Evolutionary conservation across 306 rosid genomes (phyloP), one percentile per base, ranked within the genome.

Genomic region (cucumber (Cucumis sativus)): DNA sequence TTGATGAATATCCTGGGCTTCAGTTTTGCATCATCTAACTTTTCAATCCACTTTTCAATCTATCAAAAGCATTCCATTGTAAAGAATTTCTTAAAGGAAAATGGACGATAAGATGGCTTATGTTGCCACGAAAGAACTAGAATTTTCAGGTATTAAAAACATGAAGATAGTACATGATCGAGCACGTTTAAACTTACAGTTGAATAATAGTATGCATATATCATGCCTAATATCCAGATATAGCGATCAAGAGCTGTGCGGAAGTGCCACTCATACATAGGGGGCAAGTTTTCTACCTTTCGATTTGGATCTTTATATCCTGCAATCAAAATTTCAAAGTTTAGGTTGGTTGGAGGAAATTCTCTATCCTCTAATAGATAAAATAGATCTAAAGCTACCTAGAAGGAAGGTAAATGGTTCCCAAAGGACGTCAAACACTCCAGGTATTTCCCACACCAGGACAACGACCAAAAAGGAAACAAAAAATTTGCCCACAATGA

Each of bases 181-280:
- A 72, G 62, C 83, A 37, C 9, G 77, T 60, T 59, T 4, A 17
- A 35, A 18, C 97, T 79, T 85, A 95, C 99, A 45, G 96, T 89
- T 80, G 99, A 92, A 87, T 95, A 97, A 81, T 88, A 95, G 80
- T 91, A 95, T 33, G 97, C 98, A 91, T 92, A 92, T 63, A 95
- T 86, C 99, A 95, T 95, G 77, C 99, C 99, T 64, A 95, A 84
- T 74, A 95, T 92, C 98, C 99, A 95, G 82, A 95, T 89, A 82
- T 95, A 95, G 79, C 99, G 97, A 85, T 95, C 99, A 80, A 95
- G 96, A 77, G 97, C 99, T 1, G 98, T 88, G 77, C 99, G 96
- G 75, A 95, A 95, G 84, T 92, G 92, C 99, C 99, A 95, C 81
- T 95, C 99, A 73, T 87, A 91, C 88, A 92, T 82, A 76, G 66